A percentile compares a stretch with the other conserved stretches of the same genome.
Evolutionary conservation across 1,139 yeast species (phyloP).

Genomic region (Pichia terricola): DNA sequence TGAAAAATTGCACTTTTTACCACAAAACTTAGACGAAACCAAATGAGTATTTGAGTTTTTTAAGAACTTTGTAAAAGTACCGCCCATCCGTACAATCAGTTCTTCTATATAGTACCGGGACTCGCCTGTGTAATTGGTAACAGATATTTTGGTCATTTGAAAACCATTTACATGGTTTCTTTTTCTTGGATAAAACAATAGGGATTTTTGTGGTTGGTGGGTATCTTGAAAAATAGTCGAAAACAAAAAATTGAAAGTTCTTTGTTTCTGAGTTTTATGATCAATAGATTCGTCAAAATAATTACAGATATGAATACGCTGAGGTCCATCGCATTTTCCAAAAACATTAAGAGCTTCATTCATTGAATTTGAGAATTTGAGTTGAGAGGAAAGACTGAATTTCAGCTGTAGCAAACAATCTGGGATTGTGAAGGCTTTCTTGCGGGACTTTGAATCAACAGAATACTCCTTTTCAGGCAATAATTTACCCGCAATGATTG

Average conservation of each 20-base stretch:
- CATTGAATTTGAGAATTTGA: slow-evolving; percentile 1
- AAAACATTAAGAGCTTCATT: background rate
- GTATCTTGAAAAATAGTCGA: slow-evolving; percentile 3
- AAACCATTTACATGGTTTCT: slow-evolving; percentile 41
- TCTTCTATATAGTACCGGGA: slow-evolving; percentile 63
- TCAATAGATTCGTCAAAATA: background rate
- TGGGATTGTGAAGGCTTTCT: background rate
- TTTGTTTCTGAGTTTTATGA: background rate
- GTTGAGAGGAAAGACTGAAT: slow-evolving; percentile 2
- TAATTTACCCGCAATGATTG: slow-evolving; percentile 29
- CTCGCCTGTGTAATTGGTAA: slow-evolving; percentile 80
- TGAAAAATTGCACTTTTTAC: slow-evolving; percentile 72
- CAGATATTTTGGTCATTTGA: slow-evolving; percentile 44
- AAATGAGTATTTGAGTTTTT: slow-evolving; percentile 57
- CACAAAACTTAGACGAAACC: slow-evolving; percentile 57
- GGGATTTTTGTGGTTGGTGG: slow-evolving; percentile 7
- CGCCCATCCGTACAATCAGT: slow-evolving; percentile 66
- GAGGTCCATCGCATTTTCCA: background rate
- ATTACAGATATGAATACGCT: background rate
- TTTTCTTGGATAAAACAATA: slow-evolving; percentile 71
- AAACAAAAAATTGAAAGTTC: slow-evolving; percentile 9
- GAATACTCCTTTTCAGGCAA: slow-evolving; percentile 19
- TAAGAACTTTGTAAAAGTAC: slow-evolving; percentile 61
- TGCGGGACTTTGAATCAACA: background rate
- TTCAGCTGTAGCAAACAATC: background rate